Evolutionary conservation across 805 yeast species (phyloP).

Genomic region (Saturnispora kantuleensis): DNA sequence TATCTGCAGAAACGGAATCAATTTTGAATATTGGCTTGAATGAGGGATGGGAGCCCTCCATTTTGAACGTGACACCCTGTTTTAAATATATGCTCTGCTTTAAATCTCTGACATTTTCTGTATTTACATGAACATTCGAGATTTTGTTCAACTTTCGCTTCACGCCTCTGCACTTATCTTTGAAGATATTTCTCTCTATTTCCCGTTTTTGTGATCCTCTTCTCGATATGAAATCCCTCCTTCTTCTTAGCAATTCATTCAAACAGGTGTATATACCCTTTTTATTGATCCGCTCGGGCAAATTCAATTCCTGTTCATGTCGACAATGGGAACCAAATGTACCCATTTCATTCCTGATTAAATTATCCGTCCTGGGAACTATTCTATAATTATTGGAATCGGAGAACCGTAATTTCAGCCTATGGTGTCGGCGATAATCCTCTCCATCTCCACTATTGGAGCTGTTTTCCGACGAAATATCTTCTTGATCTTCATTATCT

Average conservation of each 20-base stretch:
- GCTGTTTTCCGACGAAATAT: background rate
- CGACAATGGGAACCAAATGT: constrained; percentile 1
- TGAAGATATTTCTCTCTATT: background rate
- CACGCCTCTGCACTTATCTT: background rate
- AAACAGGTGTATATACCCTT: background rate
- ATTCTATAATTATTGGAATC: constrained; percentile 1
- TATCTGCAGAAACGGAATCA: background rate
- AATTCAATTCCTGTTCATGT: constrained; percentile 2
- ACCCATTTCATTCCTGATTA: background rate
- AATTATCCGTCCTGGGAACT: constrained; percentile 2
- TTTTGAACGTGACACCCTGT: constrained; percentile 3
- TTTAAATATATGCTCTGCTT: constrained; percentile 6
- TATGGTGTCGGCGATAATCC: background rate
- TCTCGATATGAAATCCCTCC: background rate
- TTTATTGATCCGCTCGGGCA: background rate
- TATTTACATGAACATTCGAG: background rate
- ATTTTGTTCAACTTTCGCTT: background rate
- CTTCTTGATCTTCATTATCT: background rate
- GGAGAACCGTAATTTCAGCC: background rate
- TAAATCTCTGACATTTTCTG: background rate
- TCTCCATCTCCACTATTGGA: background rate
- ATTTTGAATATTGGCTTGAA: constrained; percentile 6
- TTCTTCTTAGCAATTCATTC: background rate
- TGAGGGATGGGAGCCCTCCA: background rate
- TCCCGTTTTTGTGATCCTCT: background rate